phyloP scores from a whole-genome alignment of 2,329 filamentous ascomycete species.

The Aspergillus caelatus region DNA sequence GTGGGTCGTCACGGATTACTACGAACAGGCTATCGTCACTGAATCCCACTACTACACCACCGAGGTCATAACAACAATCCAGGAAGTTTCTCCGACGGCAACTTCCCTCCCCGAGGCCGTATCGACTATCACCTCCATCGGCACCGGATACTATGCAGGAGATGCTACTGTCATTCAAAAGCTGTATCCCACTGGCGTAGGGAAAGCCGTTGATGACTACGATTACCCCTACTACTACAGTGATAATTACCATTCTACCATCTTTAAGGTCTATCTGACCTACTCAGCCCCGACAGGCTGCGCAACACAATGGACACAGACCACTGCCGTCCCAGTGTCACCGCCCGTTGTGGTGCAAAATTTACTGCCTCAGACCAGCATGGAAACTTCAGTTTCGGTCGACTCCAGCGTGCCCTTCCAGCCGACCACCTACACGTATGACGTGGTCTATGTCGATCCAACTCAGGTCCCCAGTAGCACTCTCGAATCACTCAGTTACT shows the following conservation, averaged over 20 bases:
- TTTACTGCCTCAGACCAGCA: conserved; percentile 25
- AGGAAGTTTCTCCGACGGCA: conserved; percentile 26
- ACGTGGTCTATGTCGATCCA: conserved; percentile 30
- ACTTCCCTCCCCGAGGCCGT: conserved; percentile 27
- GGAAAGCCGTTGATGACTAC: conserved; percentile 10
- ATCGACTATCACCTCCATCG: conserved; percentile 28
- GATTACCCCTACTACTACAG: conserved; percentile 3
- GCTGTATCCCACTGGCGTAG: conserved; percentile 31
- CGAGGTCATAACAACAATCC: conserved; percentile 17
- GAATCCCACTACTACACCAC: conserved; percentile 12
- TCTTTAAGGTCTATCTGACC: conserved; percentile 31
- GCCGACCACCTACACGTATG: conserved; percentile 29
- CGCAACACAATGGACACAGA: conserved; percentile 31
- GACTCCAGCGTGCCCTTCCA: conserved; percentile 27
- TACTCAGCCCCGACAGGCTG: conserved; percentile 32
- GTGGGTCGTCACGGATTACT: conserved; percentile 35
- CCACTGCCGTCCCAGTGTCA: conserved; percentile 23
- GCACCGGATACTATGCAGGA: conserved; percentile 13
- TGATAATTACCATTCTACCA: conserved; percentile 16
- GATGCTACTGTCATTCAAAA: conserved; percentile 30
- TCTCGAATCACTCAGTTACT: conserved; percentile 25
- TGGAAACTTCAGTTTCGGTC: conserved; percentile 24
- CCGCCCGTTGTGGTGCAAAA: conserved; percentile 19
- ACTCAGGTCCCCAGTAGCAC: conserved; percentile 30
- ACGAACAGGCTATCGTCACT: conserved; percentile 22